Evolutionary conservation across 2,329 filamentous ascomycete species (phyloP), one percentile per base, ranked within the genome.

Genomic region (Gnomoniopsis smithogilvyi): DNA sequence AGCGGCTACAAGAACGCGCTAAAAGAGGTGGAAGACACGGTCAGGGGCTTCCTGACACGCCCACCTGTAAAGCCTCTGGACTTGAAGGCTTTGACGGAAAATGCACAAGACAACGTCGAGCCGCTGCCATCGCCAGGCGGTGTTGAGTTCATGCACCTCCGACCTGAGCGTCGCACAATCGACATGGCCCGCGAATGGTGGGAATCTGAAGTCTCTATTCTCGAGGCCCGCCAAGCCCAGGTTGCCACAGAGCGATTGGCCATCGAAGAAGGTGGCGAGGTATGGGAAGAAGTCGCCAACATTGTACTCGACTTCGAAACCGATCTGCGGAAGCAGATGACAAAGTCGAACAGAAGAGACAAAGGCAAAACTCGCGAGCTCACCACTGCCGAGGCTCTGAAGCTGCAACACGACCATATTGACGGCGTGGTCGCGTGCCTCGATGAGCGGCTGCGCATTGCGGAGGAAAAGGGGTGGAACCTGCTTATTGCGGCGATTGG

Each of bases 401-500:
- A 68, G 46, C 67, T 69, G 3, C 82, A 86, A 58, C 72, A 89
- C 19, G 68, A 66, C 4, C 78, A 81, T 61, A 87, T 92, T 79
- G 76, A 80, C 30, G 68, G 67, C 3, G 80, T 87, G 4, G 79
- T 88, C 14, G 65, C 67, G 0, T 78, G 80, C 2, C 72, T 94
- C 3, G 79, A 86, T 55, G 72, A 77, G 17, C 78, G 80, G 21
- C 67, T 86, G 26, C 73, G 77, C 1, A 68, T 80, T 2, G 87
- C 87, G 0, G 83, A 89, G 61, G 74, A 78, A 1, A 82, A 82
- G 58, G 79, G 81, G 17, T 94, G 90, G 90, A 92, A 88, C 58
- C 74, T 93, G 17, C 77, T 94, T 19, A 86, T 92, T 4, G 90
- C 85, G 54, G 89, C 89, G 12, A 85, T 94, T 36, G 88, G 89